These are phyloP conservation scores for Echeveria elegans DNA, from an alignment of 164 flowering plant genomes.

Conservation along the genomic window DNA sequence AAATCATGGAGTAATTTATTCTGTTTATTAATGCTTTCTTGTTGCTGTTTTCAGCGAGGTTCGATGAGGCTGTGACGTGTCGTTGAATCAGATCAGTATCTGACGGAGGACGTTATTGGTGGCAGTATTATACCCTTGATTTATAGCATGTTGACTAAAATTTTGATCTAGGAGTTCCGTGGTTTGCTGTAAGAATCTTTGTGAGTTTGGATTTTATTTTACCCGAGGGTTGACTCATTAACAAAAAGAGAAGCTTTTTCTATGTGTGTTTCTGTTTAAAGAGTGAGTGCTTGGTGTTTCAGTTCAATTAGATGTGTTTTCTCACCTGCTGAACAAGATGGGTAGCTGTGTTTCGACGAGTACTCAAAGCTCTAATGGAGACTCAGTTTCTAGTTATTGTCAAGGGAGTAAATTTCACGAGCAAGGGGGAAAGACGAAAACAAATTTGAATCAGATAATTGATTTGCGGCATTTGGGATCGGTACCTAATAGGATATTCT, in stretches of 20 bases:
- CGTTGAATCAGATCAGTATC: background rate
- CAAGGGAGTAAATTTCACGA: background rate
- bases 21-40: background rate
- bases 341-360: conserved; percentile 1
- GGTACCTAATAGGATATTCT: conserved; percentile 58
- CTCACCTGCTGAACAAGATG: background rate
- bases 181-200: background rate
- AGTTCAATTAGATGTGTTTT: too few relatives aligned
- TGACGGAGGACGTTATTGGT: background rate
- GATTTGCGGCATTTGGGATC: conserved; percentile 49
- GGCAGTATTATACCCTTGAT: background rate
- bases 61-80: background rate
- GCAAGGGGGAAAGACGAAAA: conserved; percentile 9
- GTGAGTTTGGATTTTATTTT: background rate
- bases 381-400: background rate
- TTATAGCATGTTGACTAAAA: background rate
- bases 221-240: background rate
- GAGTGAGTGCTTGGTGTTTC: background rate
- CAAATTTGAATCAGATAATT: conserved; percentile 11
- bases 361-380: background rate
- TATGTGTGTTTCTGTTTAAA: background rate
- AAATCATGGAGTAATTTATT: background rate
- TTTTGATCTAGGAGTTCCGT: too few relatives aligned
- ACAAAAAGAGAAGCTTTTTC: background rate
- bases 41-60: background rate